Base-by-base conservation (phyloP, 164 flowering plant species). In the Nymphaea colorata region DNA sequence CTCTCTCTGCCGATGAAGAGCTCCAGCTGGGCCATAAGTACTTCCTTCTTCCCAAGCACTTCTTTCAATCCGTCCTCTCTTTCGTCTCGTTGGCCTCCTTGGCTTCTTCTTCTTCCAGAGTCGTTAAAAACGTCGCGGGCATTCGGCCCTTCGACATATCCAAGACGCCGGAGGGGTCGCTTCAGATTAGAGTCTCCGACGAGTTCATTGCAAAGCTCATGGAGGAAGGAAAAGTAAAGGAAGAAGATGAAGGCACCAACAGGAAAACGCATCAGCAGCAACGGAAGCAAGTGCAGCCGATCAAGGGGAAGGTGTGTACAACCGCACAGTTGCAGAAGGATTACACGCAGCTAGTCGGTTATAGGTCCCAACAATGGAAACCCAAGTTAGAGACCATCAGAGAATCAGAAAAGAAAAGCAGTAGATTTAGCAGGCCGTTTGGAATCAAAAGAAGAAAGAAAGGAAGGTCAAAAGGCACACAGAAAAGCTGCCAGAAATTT, bases 1-100 rank as follows among this genome's bases (percentile, higher is more conserved):
- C 86, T 14, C 76, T 88, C 4, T 80, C 87, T n/a, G 75, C 75
- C 4, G 45, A 71, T 41, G 87, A 85, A 42, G 53, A 76, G 70
- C 94, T 88, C 69, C 80, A 79, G 66, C 82, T 78, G 2, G 91
- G 94, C 57, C 83, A 84, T 43, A 82, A 75, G 63, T 88, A 88
- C 77, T 86, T 88, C 62, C 87, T 88, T 66, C 86, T 86, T 8
- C 94, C 90, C 0, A 67, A 51, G 0, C 81, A 75, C 43, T 78
- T 78, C 72, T 88, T 88, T 73, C 84, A 86, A 42, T 77, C 86
- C 0, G 89, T 80, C 2, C 79, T 86, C 6, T 80, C 91, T 0
- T 88, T 88, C 69, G 84, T 83, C 65, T 68, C 86, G 68, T 64
- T 84, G 4, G 79, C 91, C 59, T 82, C 87, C 41, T 74, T 82